Base-by-base conservation (phyloP, 371 early-diverging fungal genomes). In the Syncephalastrum sp. region DNA sequence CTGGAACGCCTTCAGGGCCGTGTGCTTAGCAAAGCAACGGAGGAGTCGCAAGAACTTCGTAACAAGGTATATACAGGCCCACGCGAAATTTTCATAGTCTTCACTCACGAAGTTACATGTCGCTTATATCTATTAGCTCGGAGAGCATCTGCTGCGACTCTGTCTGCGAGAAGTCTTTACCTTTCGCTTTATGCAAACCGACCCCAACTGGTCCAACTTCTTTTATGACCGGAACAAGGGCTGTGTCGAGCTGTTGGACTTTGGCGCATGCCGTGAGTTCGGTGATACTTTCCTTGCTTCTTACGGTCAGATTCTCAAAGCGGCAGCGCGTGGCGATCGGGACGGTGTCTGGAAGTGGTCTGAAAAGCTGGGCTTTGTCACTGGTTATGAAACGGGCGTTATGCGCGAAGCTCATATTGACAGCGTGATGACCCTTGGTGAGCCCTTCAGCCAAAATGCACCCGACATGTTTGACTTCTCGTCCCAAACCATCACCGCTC, bases 171-270 rank as follows among this genome's bases (percentile, higher is more conserved):
- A 97, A 66, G 78, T 98, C 43, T 97, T 97, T 67, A 85, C 84
- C 23, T 96, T 93, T 70, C 81, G 86, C 55, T 94, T 91, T 72
- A 97, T 98, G 98, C 98, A 98, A 71, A 98, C 98, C 12, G 98
- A 98, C 67, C 98, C 98, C 4, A 98, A 98, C 68, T 98, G 97
- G 97, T 85, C 94, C 54, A 98, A 98, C 70, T 98, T 98, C 65
- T 76, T 98, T 59, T 98, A 93, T 67, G 85, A 94, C 63, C 69
- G 65, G 14, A 42, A 43, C 5, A 79, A 79, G 15, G 72, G 77
- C 29, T 89, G 83, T 76, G 78, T 97, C 48, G 87, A 89, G 24
- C 64, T 98, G 62, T 66, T 98, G 23, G 98, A 98, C 68, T 98
- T 98, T 81, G 98, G 98, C 14, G 93, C 97, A 1, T 89, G 92